Evolutionary conservation across 2,329 filamentous ascomycete species (phyloP), one percentile per base, ranked within the genome.

Genomic region (Pseudocercospora fijiensis): DNA sequence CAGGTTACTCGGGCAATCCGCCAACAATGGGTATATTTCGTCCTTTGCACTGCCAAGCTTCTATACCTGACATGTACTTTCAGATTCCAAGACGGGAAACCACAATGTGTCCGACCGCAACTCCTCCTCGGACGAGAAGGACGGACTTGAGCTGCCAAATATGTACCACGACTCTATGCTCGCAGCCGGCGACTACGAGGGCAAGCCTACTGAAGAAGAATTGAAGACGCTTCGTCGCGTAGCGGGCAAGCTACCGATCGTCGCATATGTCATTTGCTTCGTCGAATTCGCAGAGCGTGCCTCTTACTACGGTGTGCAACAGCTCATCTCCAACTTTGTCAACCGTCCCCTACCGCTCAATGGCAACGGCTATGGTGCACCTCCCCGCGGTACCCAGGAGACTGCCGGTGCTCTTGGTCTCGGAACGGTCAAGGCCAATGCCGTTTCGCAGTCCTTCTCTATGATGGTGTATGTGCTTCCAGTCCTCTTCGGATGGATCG

Each of bases 341-440:
- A 72, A 74, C 45, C 70, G 71, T 27, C 65, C 66, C 11, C 69
- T 68, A 4, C 72, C 72, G 1, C 41, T 10, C 1, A 64, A 64
- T 20, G 66, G 66, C 18, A 68, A 68, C 30, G n/a, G 13, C 5
- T 69, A 64, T 30, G 69, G 70, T 65, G 74, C 78, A n/a, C 79
- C 79, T 58, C 72, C 73, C 24, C 75, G 75, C 61, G 66, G 63
- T 67, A 79, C 79, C 63, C 71, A 78, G 20, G 79, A 79, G 41
- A 70, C 57, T 28, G 65, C 63, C 55, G 69, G 62, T 60, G 83
- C 91, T 72, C 84, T 92, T 72, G 89, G 89, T 28, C 75, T 91
- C 24, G 90, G 90, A 52, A 90, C 89, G 0, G 90, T 90, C 65
- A 89, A 90, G 72, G 78, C 84, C 60, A 83, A 82, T 51, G 83